Percentiles rank a stretch among this genome's conserved stretches.
Evolutionary conservation across 129 eudicot species (phyloP).

Genomic region (Smallanthus sonchifolius): DNA sequence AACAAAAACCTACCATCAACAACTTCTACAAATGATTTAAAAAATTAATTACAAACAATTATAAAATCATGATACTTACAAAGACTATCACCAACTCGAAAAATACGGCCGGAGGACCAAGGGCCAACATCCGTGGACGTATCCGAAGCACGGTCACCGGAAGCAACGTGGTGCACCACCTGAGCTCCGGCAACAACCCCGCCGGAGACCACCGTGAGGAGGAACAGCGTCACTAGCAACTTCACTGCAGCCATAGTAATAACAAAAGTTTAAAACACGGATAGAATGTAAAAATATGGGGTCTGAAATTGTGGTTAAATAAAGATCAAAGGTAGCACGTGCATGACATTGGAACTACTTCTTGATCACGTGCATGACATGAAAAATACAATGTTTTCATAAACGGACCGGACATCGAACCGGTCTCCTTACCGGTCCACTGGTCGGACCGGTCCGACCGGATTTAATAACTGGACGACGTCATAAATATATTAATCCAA

Average conservation of each 20-base stretch:
- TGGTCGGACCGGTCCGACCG: no score
- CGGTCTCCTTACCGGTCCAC: no score
- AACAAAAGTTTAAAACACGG: background rate
- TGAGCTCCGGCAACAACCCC: conserved; percentile 16
- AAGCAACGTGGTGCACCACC: conserved; percentile 27
- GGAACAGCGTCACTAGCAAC: conserved; percentile 20
- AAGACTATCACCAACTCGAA: conserved; percentile 30
- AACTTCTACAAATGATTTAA: no score
- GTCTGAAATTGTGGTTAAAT: conserved; percentile 17
- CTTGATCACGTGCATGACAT: conserved; percentile 19
- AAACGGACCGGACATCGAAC: no score
- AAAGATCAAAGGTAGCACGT: conserved; percentile 18
- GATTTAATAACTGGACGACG: no score
- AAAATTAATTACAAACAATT: background rate
- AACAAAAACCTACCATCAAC: background rate
- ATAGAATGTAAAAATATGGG: background rate
- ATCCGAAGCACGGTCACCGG: conserved; percentile 21
- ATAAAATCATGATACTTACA: conserved; percentile 11
- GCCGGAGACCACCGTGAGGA: conserved; percentile 23
- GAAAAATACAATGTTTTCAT: background rate
- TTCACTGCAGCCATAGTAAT: conserved; percentile 14
- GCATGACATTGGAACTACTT: conserved; percentile 7
- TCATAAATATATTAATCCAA: no score
- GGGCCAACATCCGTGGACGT: conserved; percentile 19
- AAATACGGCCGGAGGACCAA: conserved; percentile 24